Percentiles rank a stretch among this genome's conserved stretches.
These are phyloP conservation scores for Vitis hybrid DNA, from an alignment of 177 flowering plant species.

Conservation along the genomic window DNA sequence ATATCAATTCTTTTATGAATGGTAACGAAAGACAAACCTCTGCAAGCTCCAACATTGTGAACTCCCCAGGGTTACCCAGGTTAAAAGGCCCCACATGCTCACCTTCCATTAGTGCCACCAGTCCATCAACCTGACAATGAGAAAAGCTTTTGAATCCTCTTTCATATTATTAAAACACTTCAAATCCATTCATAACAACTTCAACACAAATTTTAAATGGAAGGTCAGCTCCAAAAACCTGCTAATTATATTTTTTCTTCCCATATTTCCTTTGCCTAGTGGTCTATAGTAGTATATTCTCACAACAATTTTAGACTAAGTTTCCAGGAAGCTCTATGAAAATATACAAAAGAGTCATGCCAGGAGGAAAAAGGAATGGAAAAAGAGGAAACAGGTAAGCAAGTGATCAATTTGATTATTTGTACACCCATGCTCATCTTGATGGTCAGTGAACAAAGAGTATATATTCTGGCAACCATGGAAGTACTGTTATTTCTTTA, in stretches of 20 bases:
- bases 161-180: not conserved
- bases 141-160: not conserved
- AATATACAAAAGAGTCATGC: no score
- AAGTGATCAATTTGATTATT: no score
- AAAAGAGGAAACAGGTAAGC: no score
- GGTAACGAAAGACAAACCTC: slow-evolving; percentile 53
- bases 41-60: slow-evolving; percentile 96
- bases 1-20: not conserved
- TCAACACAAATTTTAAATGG: not conserved
- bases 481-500: no score
- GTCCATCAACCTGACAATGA: slow-evolving; percentile 71
- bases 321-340: no score
- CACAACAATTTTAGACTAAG: no score
- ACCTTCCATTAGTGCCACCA: slow-evolving; percentile 84
- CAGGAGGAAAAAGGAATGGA: no score
- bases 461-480: no score
- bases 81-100: slow-evolving; percentile 94
- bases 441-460: no score
- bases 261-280: no score
- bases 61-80: slow-evolving; percentile 94
- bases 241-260: not conserved
- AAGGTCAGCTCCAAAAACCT: not conserved
- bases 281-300: no score
- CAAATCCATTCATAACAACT: not conserved
- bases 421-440: no score